A percentile compares a stretch with the other conserved stretches of the same genome.
These are phyloP conservation scores for Azolla pinnata DNA, from an alignment of 75 land plant species.

Conservation along the genomic window DNA sequence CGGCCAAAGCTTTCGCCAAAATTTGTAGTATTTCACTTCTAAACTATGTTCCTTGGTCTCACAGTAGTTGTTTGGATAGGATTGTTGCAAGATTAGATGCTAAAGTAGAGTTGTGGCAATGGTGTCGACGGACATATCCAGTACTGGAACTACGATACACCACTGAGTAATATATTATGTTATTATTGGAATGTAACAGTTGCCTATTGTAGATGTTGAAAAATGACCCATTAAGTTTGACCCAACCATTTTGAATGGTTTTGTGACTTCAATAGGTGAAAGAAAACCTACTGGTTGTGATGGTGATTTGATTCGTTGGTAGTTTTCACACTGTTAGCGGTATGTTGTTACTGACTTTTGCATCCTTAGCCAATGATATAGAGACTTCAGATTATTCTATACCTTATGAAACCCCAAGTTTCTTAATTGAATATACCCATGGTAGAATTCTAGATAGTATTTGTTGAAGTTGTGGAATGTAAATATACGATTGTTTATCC, in stretches of 20 bases:
- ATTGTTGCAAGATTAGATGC: no score
- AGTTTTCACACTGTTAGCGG: not conserved
- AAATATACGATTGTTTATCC: not conserved
- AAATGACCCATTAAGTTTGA: conserved; percentile 2
- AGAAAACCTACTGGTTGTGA: not conserved
- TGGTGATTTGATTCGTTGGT: not conserved
- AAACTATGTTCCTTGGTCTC: no score
- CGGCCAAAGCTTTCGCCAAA: no score
- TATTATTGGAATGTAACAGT: no score
- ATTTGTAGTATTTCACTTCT: no score
- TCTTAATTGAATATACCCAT: not conserved
- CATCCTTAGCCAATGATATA: conserved; percentile 5
- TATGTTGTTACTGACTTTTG: not conserved
- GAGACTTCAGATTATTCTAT: not conserved
- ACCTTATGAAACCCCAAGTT: not conserved
- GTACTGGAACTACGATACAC: no score
- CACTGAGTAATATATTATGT: no score
- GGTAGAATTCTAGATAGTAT: not conserved
- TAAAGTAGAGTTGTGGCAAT: no score
- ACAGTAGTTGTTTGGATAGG: no score
- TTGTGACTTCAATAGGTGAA: not conserved
- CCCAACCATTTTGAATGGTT: not conserved
- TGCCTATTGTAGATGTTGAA: no score
- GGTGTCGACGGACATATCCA: no score
- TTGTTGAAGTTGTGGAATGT: not conserved